Evolutionary conservation across 495 filamentous ascomycete genomes (phyloP).

Genomic region (Thozetella sp.): DNA sequence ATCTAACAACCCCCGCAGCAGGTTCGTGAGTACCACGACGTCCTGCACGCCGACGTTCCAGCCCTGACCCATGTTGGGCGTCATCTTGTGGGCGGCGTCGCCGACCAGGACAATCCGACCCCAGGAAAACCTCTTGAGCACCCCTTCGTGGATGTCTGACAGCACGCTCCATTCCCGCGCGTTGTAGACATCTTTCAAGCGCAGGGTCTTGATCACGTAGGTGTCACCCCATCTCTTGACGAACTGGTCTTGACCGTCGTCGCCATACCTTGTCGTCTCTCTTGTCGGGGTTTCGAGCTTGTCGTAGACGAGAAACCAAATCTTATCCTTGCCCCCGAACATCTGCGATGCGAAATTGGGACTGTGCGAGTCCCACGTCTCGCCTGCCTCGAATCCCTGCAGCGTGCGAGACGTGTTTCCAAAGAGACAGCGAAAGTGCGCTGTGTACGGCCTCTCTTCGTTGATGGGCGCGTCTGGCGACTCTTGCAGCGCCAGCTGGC

Average conservation of each 20-base stretch:
- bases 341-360: slow-evolving; percentile 20
- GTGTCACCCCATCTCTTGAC: slow-evolving; percentile 14
- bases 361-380: slow-evolving; percentile 11
- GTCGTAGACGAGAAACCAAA: slow-evolving; percentile 32
- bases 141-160: slow-evolving; percentile 34
- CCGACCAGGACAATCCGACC: slow-evolving; percentile 49
- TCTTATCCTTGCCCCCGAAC: slow-evolving; percentile 13
- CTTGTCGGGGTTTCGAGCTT: slow-evolving; percentile 5
- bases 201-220: slow-evolving; percentile 20
- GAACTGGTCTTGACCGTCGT: slow-evolving; percentile 24
- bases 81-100: slow-evolving; percentile 49
- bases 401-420: slow-evolving; percentile 23
- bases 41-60: slow-evolving; percentile 26
- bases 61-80: slow-evolving; percentile 18
- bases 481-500: slow-evolving; percentile 36
- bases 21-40: slow-evolving; percentile 40
- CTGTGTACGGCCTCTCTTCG: slow-evolving; percentile 3
- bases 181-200: slow-evolving; percentile 26
- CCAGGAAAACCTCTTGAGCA: slow-evolving; percentile 33
- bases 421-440: slow-evolving; percentile 30
- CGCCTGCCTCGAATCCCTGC: slow-evolving; percentile 10
- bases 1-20: slow-evolving; percentile 10
- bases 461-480: not conserved
- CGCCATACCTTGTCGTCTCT: slow-evolving; percentile 21
- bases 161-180: slow-evolving; percentile 7